A percentile compares a stretch with the other conserved stretches of the same genome.
Conservation (phyloP, 2,329 filamentous ascomycete species). For the Sporothrix inflata region DNA sequence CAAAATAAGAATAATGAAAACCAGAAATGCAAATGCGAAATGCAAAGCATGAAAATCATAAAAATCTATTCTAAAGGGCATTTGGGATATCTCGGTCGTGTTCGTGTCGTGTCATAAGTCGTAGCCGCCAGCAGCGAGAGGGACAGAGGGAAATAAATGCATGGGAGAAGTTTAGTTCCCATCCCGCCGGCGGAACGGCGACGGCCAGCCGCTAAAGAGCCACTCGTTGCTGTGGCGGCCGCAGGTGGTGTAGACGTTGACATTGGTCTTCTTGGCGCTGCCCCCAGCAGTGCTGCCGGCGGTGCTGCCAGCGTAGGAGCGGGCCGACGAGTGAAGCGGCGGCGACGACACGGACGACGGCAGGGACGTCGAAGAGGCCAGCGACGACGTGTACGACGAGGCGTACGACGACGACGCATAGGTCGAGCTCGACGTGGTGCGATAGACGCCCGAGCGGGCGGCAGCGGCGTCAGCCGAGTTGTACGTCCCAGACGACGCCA, state of each 20-base stretch:
- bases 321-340: neutral
- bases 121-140: slow-evolving; percentile 23
- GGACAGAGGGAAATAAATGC: neutral
- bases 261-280: slow-evolving; percentile 30
- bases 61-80: neutral
- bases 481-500: neutral
- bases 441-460: neutral
- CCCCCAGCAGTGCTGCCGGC: neutral
- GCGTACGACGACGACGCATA: slow-evolving; percentile 12
- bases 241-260: slow-evolving; percentile 37
- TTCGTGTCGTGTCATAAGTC: slow-evolving; percentile 14
- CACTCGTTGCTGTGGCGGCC: slow-evolving; percentile 37
- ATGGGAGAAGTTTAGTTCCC: neutral
- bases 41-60: too few species aligned
- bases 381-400: neutral
- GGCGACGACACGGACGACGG: neutral
- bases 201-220: slow-evolving; percentile 37
- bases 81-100: slow-evolving; percentile 7
- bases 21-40: neutral
- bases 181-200: slow-evolving; percentile 30
- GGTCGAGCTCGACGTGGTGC: neutral
- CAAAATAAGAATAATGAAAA: neutral
- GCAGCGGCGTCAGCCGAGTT: neutral
- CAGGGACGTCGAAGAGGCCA: neutral
- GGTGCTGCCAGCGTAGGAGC: neutral